Conservation (phyloP, 2,329 filamentous ascomycete genomes). For the Aspergillus niger region DNA sequence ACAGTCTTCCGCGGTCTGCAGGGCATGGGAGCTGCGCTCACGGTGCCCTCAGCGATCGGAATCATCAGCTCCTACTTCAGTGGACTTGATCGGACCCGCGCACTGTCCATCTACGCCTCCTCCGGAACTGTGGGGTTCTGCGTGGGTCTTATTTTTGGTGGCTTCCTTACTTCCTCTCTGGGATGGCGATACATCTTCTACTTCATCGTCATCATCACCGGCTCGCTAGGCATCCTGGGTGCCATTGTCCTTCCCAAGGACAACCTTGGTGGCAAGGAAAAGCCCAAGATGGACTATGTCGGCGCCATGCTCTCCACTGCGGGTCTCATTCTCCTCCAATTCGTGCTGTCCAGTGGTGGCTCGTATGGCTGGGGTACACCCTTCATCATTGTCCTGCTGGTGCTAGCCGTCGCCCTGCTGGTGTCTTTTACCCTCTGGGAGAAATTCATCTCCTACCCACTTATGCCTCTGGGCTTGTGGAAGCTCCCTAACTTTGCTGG, state of each 20-base stretch:
- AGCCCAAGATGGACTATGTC: conserved; percentile 45
- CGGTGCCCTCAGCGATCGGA: conserved; percentile 50
- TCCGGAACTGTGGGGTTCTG: conserved; percentile 46
- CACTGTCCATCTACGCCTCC: conserved; percentile 43
- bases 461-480: conserved; percentile 51
- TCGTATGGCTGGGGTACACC: conserved; percentile 51
- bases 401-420: conserved; percentile 43
- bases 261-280: conserved; percentile 32
- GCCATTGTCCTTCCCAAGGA: conserved; percentile 44
- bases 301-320: conserved; percentile 47
- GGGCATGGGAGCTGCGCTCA: conserved; percentile 51
- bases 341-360: conserved; percentile 49
- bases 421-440: conserved; percentile 44
- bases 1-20: conserved; percentile 47
- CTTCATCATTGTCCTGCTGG: conserved; percentile 48
- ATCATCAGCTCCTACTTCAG: conserved; percentile 49
- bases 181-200: conserved; percentile 46
- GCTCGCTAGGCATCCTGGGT: conserved; percentile 33
- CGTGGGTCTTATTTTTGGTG: conserved; percentile 43
- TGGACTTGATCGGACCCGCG: conserved; percentile 41
- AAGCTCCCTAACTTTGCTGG: conserved; percentile 50
- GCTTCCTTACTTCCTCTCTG: conserved; percentile 42
- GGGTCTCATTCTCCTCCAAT: conserved; percentile 48
- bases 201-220: conserved; percentile 38
- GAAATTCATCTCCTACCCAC: conserved; percentile 48